phyloP scores from a whole-genome alignment of 106 monocot genomes.

The Xerophyta viscosa region DNA sequence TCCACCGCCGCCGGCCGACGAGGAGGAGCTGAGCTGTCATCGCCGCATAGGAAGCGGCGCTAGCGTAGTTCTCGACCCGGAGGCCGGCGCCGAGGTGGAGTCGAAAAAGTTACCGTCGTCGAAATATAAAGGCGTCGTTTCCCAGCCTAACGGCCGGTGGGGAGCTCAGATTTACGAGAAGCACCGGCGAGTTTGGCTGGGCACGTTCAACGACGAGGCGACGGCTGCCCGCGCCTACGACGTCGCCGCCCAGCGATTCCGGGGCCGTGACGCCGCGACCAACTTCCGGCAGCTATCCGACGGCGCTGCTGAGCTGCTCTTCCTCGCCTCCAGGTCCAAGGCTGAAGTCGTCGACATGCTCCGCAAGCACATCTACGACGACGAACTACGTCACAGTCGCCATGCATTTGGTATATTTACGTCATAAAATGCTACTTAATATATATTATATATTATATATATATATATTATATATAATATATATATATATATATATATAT shows the following conservation, averaged over 20 bases:
- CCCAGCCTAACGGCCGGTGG: conserved; percentile 85
- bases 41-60: conserved; percentile 40
- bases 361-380: conserved; percentile 77
- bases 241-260: conserved; percentile 73
- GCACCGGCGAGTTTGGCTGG: conserved; percentile 87
- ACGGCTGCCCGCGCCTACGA: conserved; percentile 78
- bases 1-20: conserved; percentile 15
- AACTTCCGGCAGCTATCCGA: conserved; percentile 57
- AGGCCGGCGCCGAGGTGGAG: too few species aligned
- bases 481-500: too few species aligned
- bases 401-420: too few species aligned
- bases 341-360: conserved; percentile 89
- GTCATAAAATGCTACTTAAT: too few species aligned
- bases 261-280: conserved; percentile 76
- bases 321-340: conserved; percentile 62
- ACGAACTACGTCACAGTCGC: conserved; percentile 48
- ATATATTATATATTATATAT: too few species aligned
- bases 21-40: too few species aligned
- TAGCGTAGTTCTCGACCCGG: conserved; percentile 48
- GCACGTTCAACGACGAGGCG: conserved; percentile 63
- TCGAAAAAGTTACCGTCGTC: conserved; percentile 80
- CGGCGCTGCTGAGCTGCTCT: conserved; percentile 41
- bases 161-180: conserved; percentile 88
- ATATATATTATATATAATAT: too few species aligned
- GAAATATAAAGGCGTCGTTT: conserved; percentile 65